These are phyloP conservation scores for Cajanus cajan DNA, from an alignment of 306 rosid species.

Conservation along the genomic window DNA sequence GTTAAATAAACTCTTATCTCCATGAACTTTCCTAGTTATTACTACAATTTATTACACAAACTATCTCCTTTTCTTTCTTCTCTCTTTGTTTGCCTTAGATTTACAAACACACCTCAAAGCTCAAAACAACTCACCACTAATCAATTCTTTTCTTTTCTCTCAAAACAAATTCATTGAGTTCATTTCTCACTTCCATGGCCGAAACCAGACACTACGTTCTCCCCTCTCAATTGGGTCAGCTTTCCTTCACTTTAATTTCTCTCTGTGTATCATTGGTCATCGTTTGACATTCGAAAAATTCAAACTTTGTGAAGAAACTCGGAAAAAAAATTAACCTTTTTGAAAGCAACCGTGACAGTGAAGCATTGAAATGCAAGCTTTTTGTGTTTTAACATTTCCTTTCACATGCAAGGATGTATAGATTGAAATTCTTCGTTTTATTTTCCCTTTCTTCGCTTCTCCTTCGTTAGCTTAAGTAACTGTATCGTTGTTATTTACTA, in stretches of 20 bases:
- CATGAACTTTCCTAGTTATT: background rate
- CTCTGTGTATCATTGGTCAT: background rate
- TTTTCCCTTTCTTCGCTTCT: background rate
- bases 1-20: background rate
- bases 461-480: background rate
- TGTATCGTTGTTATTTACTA: background rate
- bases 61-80: background rate
- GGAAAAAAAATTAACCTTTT: background rate
- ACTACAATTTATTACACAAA: background rate
- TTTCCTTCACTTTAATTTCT: background rate
- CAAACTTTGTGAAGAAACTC: background rate
- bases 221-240: slow-evolving; percentile 19
- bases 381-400: background rate
- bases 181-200: slow-evolving; percentile 23
- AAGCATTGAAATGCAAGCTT: background rate
- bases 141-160: background rate
- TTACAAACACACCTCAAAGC: background rate
- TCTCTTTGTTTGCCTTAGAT: background rate
- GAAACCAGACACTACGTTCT: background rate
- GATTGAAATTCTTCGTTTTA: background rate
- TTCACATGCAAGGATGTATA: too few relatives aligned
- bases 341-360: background rate
- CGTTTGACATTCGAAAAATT: background rate
- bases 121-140: too few relatives aligned
- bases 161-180: background rate